Evolutionary conservation across 306 rosid genomes (phyloP).

Genomic region (Delonix regia): DNA sequence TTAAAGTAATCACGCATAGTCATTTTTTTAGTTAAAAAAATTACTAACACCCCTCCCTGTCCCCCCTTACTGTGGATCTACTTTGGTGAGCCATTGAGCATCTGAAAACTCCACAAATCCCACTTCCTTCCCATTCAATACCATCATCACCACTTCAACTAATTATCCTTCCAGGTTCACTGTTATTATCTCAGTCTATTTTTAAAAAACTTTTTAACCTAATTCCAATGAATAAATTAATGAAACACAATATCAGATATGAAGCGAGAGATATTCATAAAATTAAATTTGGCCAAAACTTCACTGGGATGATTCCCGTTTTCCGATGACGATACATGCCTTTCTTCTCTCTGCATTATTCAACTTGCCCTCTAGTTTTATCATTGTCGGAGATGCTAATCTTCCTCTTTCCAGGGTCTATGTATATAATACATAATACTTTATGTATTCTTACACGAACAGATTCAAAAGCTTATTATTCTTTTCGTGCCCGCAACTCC

Average conservation of each 20-base stretch:
- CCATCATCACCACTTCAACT: too few species aligned
- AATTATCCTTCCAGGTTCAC: not conserved
- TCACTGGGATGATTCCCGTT: not conserved
- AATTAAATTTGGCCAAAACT: not conserved
- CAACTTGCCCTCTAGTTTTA: not conserved
- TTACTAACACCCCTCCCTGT: too few species aligned
- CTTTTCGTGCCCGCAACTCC: slow-evolving; percentile 22
- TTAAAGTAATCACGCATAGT: too few species aligned
- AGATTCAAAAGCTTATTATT: slow-evolving; percentile 53
- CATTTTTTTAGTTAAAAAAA: too few species aligned
- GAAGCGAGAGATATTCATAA: not conserved
- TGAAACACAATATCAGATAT: not conserved
- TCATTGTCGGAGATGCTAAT: not conserved
- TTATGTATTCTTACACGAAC: slow-evolving; percentile 21
- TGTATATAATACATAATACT: not conserved
- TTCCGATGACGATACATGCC: not conserved
- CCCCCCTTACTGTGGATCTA: too few species aligned
- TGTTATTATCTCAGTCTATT: too few species aligned
- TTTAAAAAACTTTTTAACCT: too few species aligned
- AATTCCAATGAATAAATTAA: not conserved
- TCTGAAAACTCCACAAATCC: not conserved
- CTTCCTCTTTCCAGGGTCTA: not conserved
- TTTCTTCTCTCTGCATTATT: not conserved
- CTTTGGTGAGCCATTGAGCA: too few species aligned
- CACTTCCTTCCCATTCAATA: not conserved